These are phyloP conservation scores for Corchorus olitorius DNA, from an alignment of 345 rosid species.

Conservation along the genomic window DNA sequence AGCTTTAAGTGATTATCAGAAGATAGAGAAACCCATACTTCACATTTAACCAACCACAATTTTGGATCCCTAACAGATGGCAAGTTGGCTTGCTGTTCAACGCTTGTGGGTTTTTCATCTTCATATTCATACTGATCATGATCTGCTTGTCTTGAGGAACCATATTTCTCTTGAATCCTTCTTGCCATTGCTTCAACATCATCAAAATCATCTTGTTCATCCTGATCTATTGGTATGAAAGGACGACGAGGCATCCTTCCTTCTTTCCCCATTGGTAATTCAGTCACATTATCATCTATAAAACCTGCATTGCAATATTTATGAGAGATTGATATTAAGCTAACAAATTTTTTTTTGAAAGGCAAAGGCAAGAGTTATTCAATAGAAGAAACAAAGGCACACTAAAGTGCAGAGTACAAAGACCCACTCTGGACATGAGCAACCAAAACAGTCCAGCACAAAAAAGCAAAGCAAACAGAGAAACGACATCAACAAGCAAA, in stretches of 20 bases:
- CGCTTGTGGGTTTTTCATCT: slow-evolving; percentile 64
- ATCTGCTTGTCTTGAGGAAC: slow-evolving; percentile 50
- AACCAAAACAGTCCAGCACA: too few relatives aligned
- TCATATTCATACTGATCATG: slow-evolving; percentile 53
- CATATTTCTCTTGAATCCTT: slow-evolving; percentile 70
- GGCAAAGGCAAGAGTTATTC: too few relatives aligned
- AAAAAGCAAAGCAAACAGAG: too few relatives aligned
- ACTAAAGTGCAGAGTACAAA: too few relatives aligned
- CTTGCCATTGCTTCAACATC: slow-evolving; percentile 81
- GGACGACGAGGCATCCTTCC: slow-evolving; percentile 64
- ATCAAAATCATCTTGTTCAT: slow-evolving; percentile 73
- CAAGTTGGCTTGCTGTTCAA: slow-evolving; percentile 90
- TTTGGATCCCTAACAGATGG: slow-evolving; percentile 91
- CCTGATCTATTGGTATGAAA: slow-evolving; percentile 56
- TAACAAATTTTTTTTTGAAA: not conserved
- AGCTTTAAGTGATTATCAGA: not conserved
- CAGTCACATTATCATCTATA: slow-evolving; percentile 69
- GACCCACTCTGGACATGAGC: too few relatives aligned
- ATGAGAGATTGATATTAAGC: not conserved
- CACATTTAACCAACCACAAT: slow-evolving; percentile 46
- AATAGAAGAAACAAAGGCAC: too few relatives aligned
- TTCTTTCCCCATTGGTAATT: slow-evolving; percentile 69
- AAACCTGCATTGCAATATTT: slow-evolving; percentile 50
- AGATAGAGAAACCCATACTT: slow-evolving; percentile 23
- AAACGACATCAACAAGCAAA: too few relatives aligned